phyloP scores from a whole-genome alignment of 2,329 filamentous ascomycete species.

The Cadophora gregata region DNA sequence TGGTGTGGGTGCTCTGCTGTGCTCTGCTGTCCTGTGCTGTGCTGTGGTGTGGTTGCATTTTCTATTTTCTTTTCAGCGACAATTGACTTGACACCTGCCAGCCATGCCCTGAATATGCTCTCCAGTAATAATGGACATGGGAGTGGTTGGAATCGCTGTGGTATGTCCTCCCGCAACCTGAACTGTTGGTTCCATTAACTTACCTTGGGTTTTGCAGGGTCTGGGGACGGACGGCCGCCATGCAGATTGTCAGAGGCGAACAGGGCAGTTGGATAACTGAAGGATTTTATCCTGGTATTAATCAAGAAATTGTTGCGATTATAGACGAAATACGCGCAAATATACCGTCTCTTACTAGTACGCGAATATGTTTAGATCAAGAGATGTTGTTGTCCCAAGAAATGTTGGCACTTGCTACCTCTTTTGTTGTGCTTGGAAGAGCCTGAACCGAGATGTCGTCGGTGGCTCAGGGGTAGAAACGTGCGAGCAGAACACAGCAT shows the following conservation, averaged over 20 bases:
- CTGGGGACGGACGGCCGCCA: not conserved
- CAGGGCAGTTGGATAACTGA: not conserved
- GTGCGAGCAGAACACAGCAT: conserved; percentile 1
- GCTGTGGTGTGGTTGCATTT: not conserved
- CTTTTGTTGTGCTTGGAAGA: not conserved
- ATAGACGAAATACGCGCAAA: not conserved
- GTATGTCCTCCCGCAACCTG: not conserved
- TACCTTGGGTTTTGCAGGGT: conserved; percentile 16
- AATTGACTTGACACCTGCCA: not conserved
- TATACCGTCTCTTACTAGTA: too few species aligned
- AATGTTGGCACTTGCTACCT: not conserved
- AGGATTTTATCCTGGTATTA: not conserved
- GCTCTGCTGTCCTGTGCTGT: not conserved
- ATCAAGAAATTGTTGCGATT: not conserved
- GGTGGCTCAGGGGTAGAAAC: not conserved
- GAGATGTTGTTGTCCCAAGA: too few species aligned
- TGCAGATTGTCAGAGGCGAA: conserved; percentile 1
- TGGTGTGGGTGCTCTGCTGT: not conserved
- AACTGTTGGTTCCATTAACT: not conserved
- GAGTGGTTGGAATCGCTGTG: not conserved
- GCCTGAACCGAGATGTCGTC: conserved; percentile 1
- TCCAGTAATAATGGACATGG: not conserved
- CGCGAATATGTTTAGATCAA: too few species aligned
- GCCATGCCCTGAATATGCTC: not conserved
- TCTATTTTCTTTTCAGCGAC: too few species aligned